Percentiles rank a stretch among this genome's conserved stretches.
These are phyloP conservation scores for Bretschneidera sinensis DNA, from an alignment of 345 rosid species.

Conservation along the genomic window DNA sequence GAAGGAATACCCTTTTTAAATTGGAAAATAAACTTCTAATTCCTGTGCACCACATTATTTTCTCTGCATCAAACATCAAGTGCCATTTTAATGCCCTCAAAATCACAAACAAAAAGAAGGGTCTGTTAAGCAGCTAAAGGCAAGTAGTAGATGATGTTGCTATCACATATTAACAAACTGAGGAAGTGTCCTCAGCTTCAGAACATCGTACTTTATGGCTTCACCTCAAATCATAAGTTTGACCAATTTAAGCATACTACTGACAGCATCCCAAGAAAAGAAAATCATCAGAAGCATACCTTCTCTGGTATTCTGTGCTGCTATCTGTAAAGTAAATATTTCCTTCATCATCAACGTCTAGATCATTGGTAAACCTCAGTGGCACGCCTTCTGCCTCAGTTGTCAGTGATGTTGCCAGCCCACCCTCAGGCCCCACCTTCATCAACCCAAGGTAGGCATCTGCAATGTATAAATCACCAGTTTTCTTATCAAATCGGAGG, in stretches of 20 bases:
- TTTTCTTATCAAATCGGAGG: slow-evolving; percentile 72
- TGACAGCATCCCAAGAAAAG: neutral
- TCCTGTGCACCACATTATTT: too few species aligned
- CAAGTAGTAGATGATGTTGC: neutral
- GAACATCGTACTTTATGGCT: neutral
- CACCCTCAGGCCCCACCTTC: slow-evolving; percentile 93
- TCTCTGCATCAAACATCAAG: too few species aligned
- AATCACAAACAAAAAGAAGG: too few species aligned
- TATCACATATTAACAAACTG: neutral
- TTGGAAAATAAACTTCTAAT: too few species aligned
- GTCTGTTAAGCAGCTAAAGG: too few species aligned
- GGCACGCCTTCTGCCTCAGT: slow-evolving; percentile 84
- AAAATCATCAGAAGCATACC: slow-evolving; percentile 33
- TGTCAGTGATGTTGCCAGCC: slow-evolving; percentile 63
- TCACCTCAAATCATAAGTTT: neutral
- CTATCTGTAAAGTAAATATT: slow-evolving; percentile 88
- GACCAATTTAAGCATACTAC: neutral
- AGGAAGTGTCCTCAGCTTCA: neutral
- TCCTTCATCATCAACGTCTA: slow-evolving; percentile 86
- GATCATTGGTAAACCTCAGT: slow-evolving; percentile 74
- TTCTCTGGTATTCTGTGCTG: slow-evolving; percentile 68
- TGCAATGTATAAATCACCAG: slow-evolving; percentile 83
- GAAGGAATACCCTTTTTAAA: too few species aligned
- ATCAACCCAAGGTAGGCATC: slow-evolving; percentile 89
- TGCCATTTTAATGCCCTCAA: too few species aligned